Base-by-base conservation (phyloP, 768 basidiomycete species). In the Podaxis rugospora region DNA sequence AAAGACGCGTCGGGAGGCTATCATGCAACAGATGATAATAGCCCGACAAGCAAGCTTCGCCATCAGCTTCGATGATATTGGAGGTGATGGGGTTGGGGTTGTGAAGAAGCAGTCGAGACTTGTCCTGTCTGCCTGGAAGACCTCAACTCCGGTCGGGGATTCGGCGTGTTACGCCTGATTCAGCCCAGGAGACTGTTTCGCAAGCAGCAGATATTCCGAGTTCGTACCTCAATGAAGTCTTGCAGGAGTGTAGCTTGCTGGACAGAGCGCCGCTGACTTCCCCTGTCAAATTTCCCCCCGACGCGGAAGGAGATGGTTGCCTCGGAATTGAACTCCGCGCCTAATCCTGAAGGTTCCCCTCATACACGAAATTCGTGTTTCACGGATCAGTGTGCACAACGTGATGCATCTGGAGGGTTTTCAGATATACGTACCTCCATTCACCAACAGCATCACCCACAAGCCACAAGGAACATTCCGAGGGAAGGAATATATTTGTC, bases 61-160 rank as follows among this genome's bases (percentile, higher is more conserved):
- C 2, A 80, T 84, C 69, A 90, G 87, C 65, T 87, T 91, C 61
- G 87, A 87, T 53, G 89, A 92, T 54, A 79, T 77, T 2, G 82
- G 84, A 23, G 90, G 89, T 36, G 85, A 88, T 5, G 92, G 92
- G 1, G 81, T 83, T 5, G 83, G n/a, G n/a, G n/a, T n/a, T n/a
- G n/a, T 65, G 81, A 82, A 7, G 75, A 80, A 5, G 75, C 72
- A 1, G 80, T 80, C 16, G 76, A 79, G 51, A 90, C 89, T n/a
- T 99, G 97, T 70, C 98, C 98, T 63, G 95, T 98, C 9, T 99
- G 97, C 66, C 97, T 98, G 70, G 96, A 98, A 69, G 92, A 95
- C 62, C 83, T 98, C 55, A 90, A 85, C 65, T 69, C 81, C 1
- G 74, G 80, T 14, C 81, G 83, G 25, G 72, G 91, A 0, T 98